Percentiles rank a stretch among this genome's conserved stretches.
Conservation (phyloP, 1,284 basidiomycete species). For the Thelephora terrestris region DNA sequence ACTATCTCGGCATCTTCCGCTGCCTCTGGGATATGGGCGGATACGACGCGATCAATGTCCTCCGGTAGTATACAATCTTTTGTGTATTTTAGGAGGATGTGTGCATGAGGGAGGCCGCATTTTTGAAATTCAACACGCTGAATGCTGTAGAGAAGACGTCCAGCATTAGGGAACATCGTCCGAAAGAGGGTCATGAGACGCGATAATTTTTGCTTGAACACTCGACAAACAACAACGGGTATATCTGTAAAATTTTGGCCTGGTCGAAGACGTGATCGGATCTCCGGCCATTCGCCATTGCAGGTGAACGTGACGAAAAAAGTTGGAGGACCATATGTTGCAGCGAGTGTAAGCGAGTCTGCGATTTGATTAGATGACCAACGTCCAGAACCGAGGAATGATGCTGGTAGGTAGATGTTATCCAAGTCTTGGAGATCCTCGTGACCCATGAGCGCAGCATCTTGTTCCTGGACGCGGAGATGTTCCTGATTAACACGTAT, state of each 20-base stretch:
- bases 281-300: constrained; percentile 30
- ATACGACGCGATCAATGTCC: constrained; percentile 23
- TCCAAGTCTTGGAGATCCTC: constrained; percentile 8
- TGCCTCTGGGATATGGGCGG: constrained; percentile 22
- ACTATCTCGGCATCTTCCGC: constrained; percentile 16
- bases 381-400: constrained; percentile 23
- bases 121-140: constrained; percentile 31
- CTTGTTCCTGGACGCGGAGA: constrained; percentile 11
- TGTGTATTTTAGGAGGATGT: constrained; percentile 24
- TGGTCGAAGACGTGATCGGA: constrained; percentile 17
- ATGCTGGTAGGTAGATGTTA: constrained; percentile 24
- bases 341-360: constrained; percentile 25
- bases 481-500: constrained; percentile 21
- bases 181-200: constrained; percentile 16
- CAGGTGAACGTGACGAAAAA: constrained; percentile 31
- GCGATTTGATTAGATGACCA: constrained; percentile 26
- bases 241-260: constrained; percentile 23
- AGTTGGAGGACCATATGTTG: constrained; percentile 19
- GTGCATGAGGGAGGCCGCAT: constrained; percentile 28
- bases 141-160: constrained; percentile 18
- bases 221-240: constrained; percentile 25
- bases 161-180: constrained; percentile 17
- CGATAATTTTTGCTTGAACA: constrained; percentile 22
- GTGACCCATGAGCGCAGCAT: constrained; percentile 16
- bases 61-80: constrained; percentile 8